phyloP scores from a whole-genome alignment of 139 green algal genomes.

The Spirogloea muscicola region DNA sequence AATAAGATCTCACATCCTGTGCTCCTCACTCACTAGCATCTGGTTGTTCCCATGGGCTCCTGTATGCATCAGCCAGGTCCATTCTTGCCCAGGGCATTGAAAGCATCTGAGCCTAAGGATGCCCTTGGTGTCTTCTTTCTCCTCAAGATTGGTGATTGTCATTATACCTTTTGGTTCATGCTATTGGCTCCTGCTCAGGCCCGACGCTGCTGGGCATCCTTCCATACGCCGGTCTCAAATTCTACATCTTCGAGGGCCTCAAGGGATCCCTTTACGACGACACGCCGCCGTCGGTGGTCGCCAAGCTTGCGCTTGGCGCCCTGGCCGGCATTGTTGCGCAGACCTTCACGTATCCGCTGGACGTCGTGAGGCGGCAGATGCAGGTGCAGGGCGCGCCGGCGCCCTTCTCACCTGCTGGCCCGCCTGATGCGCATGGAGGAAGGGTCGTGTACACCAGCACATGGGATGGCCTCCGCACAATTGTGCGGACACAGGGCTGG shows the following conservation, averaged over 20 bases:
- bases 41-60: too few species aligned
- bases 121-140: neutral
- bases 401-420: neutral
- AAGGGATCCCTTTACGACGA: conserved; percentile 52
- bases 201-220: conserved; percentile 85
- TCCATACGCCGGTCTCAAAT: conserved; percentile 90
- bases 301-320: conserved; percentile 77
- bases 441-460: conserved; percentile 36
- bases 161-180: conserved; percentile 17
- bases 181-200: conserved; percentile 43
- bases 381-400: conserved; percentile 54
- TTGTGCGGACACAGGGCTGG: conserved; percentile 53
- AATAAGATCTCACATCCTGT: too few species aligned
- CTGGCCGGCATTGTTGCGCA: conserved; percentile 78
- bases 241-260: conserved; percentile 83
- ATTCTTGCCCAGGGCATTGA: too few species aligned
- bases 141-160: neutral
- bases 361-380: conserved; percentile 87
- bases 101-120: too few species aligned
- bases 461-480: conserved; percentile 53
- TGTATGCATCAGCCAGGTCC: too few species aligned
- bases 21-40: too few species aligned
- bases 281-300: conserved; percentile 58
- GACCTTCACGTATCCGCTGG: conserved; percentile 77
- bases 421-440: neutral